Conservation (phyloP, 2,329 filamentous ascomycete species). For the Ilyonectria destructans region DNA sequence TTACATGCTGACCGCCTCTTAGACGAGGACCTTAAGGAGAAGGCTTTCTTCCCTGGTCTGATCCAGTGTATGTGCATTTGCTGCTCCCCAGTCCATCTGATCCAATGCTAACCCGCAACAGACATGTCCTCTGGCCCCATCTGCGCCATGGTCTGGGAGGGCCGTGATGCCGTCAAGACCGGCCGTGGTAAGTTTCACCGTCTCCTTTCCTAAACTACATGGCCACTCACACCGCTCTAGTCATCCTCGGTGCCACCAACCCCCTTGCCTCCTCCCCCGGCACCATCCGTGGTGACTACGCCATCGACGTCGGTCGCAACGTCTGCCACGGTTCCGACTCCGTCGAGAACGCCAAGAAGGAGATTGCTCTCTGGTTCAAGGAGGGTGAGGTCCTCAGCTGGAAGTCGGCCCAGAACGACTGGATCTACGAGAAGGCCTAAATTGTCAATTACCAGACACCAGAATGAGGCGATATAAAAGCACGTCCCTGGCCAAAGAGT, state of each 20-base stretch:
- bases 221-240: conserved; percentile 58
- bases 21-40: conserved; percentile 90
- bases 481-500: conserved; percentile 44
- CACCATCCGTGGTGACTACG: conserved; percentile 97
- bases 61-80: conserved; percentile 81
- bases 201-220: background rate
- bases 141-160: conserved; percentile 99
- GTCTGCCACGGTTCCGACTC: conserved; percentile 99
- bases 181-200: conserved; percentile 80
- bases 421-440: conserved; percentile 95
- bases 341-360: conserved; percentile 99
- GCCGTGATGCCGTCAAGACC: conserved; percentile 98
- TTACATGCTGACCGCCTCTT: conserved; percentile 49
- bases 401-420: conserved; percentile 88
- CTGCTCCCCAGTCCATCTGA: background rate
- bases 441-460: conserved; percentile 45
- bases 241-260: conserved; percentile 99
- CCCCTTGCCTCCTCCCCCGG: conserved; percentile 93
- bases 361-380: conserved; percentile 99
- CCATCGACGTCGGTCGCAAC: conserved; percentile 90
- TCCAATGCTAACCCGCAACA: conserved; percentile 55
- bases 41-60: conserved; percentile 97
- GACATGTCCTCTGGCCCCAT: conserved; percentile 99
- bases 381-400: conserved; percentile 87
- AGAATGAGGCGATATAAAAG: conserved; percentile 45